A percentile compares a stretch with the other conserved stretches of the same genome.
Evolutionary conservation across 2,329 filamentous ascomycete species (phyloP).

Genomic region (Zalaria obscura): DNA sequence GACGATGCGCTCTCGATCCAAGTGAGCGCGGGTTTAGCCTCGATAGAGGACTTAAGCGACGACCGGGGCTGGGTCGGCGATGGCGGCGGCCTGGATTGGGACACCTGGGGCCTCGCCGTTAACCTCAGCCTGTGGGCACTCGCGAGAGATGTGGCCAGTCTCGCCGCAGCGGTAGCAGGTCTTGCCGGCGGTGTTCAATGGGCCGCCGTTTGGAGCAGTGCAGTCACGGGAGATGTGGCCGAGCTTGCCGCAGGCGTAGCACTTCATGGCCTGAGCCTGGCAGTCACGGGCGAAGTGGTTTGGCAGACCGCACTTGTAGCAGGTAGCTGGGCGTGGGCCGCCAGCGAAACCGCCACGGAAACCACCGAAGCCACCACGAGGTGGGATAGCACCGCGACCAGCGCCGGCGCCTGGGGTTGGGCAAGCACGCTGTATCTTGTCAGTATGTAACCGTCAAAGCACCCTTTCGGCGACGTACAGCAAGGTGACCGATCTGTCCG

Average conservation of each 20-base stretch:
- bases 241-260: conserved; percentile 91
- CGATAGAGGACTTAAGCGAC: conserved; percentile 4
- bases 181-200: conserved; percentile 91
- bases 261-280: conserved; percentile 97
- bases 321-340: conserved; percentile 49
- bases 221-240: conserved; percentile 91
- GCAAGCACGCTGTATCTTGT: conserved; percentile 54
- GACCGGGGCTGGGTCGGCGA: conserved; percentile 19
- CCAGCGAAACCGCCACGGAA: conserved; percentile 63
- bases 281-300: conserved; percentile 98
- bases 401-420: conserved; percentile 58
- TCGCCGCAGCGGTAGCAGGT: conserved; percentile 97
- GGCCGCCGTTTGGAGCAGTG: conserved; percentile 90
- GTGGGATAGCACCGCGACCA: conserved; percentile 44
- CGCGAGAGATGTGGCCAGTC: conserved; percentile 88
- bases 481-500: conserved; percentile 82
- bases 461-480: conserved; percentile 40
- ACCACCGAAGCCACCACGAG: conserved; percentile 56
- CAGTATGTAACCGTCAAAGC: conserved; percentile 5
- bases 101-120: conserved; percentile 20
- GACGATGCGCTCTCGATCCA: too few species aligned
- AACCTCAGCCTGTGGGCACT: conserved; percentile 65
- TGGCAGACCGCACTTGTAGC: conserved; percentile 64
- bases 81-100: conserved; percentile 25
- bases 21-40: too few species aligned